These are phyloP conservation scores for Nematodospora anomalae DNA, from an alignment of 1,139 yeast genomes.

Conservation along the genomic window DNA sequence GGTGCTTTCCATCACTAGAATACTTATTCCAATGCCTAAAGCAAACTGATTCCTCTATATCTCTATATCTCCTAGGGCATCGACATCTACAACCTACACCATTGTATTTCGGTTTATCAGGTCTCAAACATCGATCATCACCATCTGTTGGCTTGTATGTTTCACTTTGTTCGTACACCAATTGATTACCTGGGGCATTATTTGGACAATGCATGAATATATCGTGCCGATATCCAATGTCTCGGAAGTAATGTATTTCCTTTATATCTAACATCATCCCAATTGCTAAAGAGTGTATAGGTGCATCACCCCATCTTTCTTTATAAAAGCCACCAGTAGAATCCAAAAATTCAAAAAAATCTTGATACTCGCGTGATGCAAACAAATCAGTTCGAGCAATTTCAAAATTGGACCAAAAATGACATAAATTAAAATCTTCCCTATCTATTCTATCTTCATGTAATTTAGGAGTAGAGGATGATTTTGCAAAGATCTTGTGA, in stretches of 20 bases:
- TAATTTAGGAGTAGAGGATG: slow-evolving; percentile 31
- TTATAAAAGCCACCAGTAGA: slow-evolving; percentile 75
- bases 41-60: slow-evolving; percentile 60
- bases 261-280: slow-evolving; percentile 66
- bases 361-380: slow-evolving; percentile 59
- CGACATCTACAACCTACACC: slow-evolving; percentile 88
- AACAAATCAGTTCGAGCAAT: slow-evolving; percentile 80
- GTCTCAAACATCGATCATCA: slow-evolving; percentile 29
- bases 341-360: slow-evolving; percentile 68
- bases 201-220: slow-evolving; percentile 81
- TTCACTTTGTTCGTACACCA: slow-evolving; percentile 39
- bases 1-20: slow-evolving; percentile 34
- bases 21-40: slow-evolving; percentile 54
- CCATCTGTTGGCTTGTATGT: slow-evolving; percentile 10
- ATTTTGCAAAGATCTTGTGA: slow-evolving; percentile 24
- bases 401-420: slow-evolving; percentile 94
- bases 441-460: slow-evolving; percentile 58
- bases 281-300: slow-evolving; percentile 81
- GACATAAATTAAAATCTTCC: slow-evolving; percentile 76
- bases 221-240: slow-evolving; percentile 83
- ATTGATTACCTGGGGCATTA: slow-evolving; percentile 52
- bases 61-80: slow-evolving; percentile 58
- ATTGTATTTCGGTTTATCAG: slow-evolving; percentile 44
- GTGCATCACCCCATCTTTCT: slow-evolving; percentile 97
- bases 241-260: slow-evolving; percentile 85